phyloP scores from a whole-genome alignment of 345 rosid species.

The Cardamine chenopodiifolia region DNA sequence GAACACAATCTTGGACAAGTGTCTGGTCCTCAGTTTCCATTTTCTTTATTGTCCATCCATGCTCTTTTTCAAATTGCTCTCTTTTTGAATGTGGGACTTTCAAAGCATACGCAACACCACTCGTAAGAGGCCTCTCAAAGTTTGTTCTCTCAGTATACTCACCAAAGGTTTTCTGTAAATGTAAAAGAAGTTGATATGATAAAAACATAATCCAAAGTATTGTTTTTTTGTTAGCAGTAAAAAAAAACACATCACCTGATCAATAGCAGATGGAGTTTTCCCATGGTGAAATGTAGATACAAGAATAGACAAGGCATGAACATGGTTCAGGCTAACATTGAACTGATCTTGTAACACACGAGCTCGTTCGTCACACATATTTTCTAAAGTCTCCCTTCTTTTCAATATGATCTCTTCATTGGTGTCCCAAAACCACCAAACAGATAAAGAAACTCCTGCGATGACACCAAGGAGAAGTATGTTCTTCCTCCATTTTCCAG shows the following conservation, averaged over 20 bases:
- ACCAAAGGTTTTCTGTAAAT: slow-evolving; percentile 76
- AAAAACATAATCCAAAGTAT: not conserved
- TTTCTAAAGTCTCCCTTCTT: slow-evolving; percentile 72
- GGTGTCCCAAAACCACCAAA: slow-evolving; percentile 66
- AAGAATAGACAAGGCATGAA: slow-evolving; percentile 93
- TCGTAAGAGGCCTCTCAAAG: slow-evolving; percentile 97
- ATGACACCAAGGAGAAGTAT: slow-evolving; percentile 56
- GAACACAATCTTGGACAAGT: slow-evolving; percentile 77
- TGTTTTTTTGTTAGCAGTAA: not conserved
- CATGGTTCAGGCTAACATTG: slow-evolving; percentile 97
- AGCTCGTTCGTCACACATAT: slow-evolving; percentile 97
- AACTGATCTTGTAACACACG: slow-evolving; percentile 98
- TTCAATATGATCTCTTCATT: slow-evolving; percentile 38
- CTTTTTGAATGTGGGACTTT: slow-evolving; percentile 86
- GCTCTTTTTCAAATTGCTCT: slow-evolving; percentile 77
- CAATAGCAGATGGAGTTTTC: slow-evolving; percentile 82
- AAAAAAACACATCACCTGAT: slow-evolving; percentile 62
- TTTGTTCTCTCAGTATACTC: slow-evolving; percentile 92
- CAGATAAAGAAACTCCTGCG: slow-evolving; percentile 54
- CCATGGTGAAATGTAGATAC: slow-evolving; percentile 98
- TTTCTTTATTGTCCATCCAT: slow-evolving; percentile 82
- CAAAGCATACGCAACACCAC: slow-evolving; percentile 98
- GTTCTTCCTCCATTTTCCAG: slow-evolving; percentile 77
- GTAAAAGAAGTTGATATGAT: slow-evolving; percentile 29
- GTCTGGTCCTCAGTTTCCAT: slow-evolving; percentile 93